A percentile compares a stretch with the other conserved stretches of the same genome.
Evolutionary conservation across 139 green algal species (phyloP).

Genomic region (Picochlorum costavermella): DNA sequence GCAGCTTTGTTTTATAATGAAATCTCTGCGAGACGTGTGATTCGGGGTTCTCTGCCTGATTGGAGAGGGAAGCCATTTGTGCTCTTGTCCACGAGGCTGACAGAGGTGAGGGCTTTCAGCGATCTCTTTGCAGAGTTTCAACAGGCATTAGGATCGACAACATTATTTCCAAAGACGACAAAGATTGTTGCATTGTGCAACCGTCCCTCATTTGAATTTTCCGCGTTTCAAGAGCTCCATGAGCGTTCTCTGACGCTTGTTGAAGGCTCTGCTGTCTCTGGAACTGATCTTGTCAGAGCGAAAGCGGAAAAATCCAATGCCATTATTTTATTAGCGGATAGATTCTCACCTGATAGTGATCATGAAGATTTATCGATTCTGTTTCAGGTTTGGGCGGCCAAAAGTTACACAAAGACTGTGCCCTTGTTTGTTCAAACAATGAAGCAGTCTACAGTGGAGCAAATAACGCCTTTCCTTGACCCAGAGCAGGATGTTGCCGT

Average conservation of each 20-base stretch:
- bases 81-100: conserved; percentile 52
- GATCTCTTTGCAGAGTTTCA: conserved; percentile 66
- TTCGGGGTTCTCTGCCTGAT: conserved; percentile 25
- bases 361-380: conserved; percentile 68
- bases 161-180: conserved; percentile 22
- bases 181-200: conserved; percentile 57
- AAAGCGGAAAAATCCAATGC: conserved; percentile 36
- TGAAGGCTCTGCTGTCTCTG: conserved; percentile 57
- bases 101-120: conserved; percentile 61
- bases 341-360: conserved; percentile 48
- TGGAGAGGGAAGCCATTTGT: conserved; percentile 35
- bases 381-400: conserved; percentile 76
- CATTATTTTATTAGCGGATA: conserved; percentile 60
- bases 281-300: conserved; percentile 46
- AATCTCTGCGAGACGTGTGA: conserved; percentile 40
- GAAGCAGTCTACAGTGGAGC: conserved; percentile 30
- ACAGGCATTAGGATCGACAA: conserved; percentile 23
- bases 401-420: conserved; percentile 68
- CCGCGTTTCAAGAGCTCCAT: conserved; percentile 72
- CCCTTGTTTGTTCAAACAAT: conserved; percentile 75
- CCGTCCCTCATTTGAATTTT: conserved; percentile 57
- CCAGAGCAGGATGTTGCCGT: conserved; percentile 55
- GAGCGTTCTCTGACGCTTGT: conserved; percentile 60
- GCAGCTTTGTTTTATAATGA: conserved; percentile 56
- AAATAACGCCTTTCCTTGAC: conserved; percentile 69